These are phyloP conservation scores for Agapanthus africanus DNA, from an alignment of 106 monocot genomes.

Conservation along the genomic window DNA sequence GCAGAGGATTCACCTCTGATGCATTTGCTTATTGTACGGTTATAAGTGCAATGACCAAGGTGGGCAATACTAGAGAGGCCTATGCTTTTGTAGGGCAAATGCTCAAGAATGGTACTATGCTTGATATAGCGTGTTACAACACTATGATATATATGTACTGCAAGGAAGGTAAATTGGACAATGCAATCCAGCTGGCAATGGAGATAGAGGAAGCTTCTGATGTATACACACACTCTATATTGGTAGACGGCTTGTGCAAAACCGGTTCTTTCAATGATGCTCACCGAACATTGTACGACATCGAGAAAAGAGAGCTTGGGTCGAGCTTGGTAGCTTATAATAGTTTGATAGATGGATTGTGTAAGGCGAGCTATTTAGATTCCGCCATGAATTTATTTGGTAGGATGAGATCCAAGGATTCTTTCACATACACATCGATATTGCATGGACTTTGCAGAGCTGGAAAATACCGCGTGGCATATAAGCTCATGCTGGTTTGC, in stretches of 20 bases:
- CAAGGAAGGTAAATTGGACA: constrained; percentile 51
- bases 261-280: constrained; percentile 46
- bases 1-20: constrained; percentile 40
- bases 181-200: constrained; percentile 42
- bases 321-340: constrained; percentile 70
- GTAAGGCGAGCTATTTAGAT: constrained; percentile 51
- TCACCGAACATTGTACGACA: constrained; percentile 28
- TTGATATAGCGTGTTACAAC: constrained; percentile 86
- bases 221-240: constrained; percentile 69
- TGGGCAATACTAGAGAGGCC: constrained; percentile 52
- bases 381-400: constrained; percentile 55
- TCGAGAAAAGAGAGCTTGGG: constrained; percentile 39
- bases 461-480: constrained; percentile 49
- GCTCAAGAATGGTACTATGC: constrained; percentile 31
- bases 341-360: constrained; percentile 65
- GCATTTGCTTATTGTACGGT: constrained; percentile 70
- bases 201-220: constrained; percentile 66
- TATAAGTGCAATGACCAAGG: constrained; percentile 64
- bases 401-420: constrained; percentile 56
- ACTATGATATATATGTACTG: constrained; percentile 55
- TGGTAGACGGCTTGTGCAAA: constrained; percentile 75
- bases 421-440: constrained; percentile 74
- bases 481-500: constrained; percentile 40
- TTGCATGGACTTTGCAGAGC: constrained; percentile 58
- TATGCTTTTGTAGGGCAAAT: constrained; percentile 36